Evolutionary conservation across 1,284 basidiomycete species (phyloP), one percentile per base, ranked within the genome.

Genomic region (Lentinula novae-zelandiae): DNA sequence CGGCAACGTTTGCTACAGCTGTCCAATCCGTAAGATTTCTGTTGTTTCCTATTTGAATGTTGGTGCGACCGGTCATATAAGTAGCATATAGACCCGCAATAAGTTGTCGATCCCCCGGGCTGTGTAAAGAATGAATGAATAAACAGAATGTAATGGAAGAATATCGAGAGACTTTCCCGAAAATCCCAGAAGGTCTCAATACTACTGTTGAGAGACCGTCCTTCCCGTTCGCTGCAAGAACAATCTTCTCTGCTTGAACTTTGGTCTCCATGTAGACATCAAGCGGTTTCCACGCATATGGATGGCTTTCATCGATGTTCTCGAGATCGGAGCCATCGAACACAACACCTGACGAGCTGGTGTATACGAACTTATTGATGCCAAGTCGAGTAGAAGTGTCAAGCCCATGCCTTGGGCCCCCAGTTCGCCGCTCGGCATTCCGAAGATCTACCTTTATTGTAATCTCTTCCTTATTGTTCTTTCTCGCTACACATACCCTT

Each of bases 251-350:
- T 0, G 88, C 92, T 63, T 83, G 80, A n/a, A 86, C 87, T 75
- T 95, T 95, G 27, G 90, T 92, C 66, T 87, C 86, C 71, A 92
- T 93, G 75, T 95, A 95, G 0, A 85, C 83, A 70, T 94, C 91
- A 65, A 92, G 75, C 0, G 85, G 78, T 51, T 78, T 79, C 38
- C 78, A 76, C 0, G 90, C 89, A 67, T 82, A 83, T 0, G 83
- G 82, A 59, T 89, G 70, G 7, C 90, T 82, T 73, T 95, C 92
- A 72, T 94, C 92, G 46, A 87, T 82, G 69, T 91, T 84, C 67
- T 89, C 78, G 44, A 92, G 75, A 69, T 87, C 82, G n/a, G 75
- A 70, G 0, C 91, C 91, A 61, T 86, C 84, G 72, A 90, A 94
- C 12, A 90, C 82, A 31, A 93, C 89, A 38, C 90, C 88, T 1